A percentile compares a stretch with the other conserved stretches of the same genome.
phyloP scores from a whole-genome alignment of 2,329 filamentous ascomycete genomes.

The Dothidotthia symphoricarpi region DNA sequence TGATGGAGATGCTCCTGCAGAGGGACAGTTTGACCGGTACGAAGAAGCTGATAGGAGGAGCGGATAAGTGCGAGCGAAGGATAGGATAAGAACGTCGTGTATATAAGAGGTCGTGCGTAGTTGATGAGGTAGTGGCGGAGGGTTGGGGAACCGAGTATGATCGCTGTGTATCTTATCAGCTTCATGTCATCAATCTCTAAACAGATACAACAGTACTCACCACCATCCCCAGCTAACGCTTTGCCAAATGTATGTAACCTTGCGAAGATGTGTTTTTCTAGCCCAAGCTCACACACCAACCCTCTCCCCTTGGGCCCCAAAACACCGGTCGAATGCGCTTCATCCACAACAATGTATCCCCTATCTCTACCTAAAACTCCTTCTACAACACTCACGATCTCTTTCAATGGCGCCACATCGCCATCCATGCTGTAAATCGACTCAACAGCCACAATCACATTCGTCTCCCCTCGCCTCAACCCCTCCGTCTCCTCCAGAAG shows the following conservation, averaged over 20 bases:
- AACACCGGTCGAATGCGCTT: slow-evolving; percentile 66
- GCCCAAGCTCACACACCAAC: slow-evolving; percentile 51
- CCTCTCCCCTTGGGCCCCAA: slow-evolving; percentile 58
- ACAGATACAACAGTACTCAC: slow-evolving; percentile 45
- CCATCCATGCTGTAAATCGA: slow-evolving; percentile 77
- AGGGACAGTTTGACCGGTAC: slow-evolving; percentile 16
- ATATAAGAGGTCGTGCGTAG: slow-evolving; percentile 44
- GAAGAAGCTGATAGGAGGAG: slow-evolving; percentile 32
- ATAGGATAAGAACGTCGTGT: slow-evolving; percentile 45
- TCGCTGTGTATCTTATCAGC: slow-evolving; percentile 15
- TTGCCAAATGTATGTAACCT: slow-evolving; percentile 67
- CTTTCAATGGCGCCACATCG: slow-evolving; percentile 63
- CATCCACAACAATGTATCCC: slow-evolving; percentile 64
- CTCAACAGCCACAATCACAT: slow-evolving; percentile 38
- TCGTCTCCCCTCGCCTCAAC: slow-evolving; percentile 12
- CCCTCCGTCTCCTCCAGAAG: slow-evolving; percentile 19
- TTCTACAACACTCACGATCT: slow-evolving; percentile 60
- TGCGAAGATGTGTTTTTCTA: slow-evolving; percentile 58
- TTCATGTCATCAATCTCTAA: neutral
- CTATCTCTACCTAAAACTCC: slow-evolving; percentile 57
- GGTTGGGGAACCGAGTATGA: slow-evolving; percentile 31
- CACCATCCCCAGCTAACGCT: slow-evolving; percentile 66
- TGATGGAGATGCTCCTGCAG: slow-evolving; percentile 26
- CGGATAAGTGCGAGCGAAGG: slow-evolving; percentile 44
- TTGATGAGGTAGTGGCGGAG: slow-evolving; percentile 39